These are phyloP conservation scores for Candida succiphila DNA, from an alignment of 805 yeast genomes.

Conservation along the genomic window DNA sequence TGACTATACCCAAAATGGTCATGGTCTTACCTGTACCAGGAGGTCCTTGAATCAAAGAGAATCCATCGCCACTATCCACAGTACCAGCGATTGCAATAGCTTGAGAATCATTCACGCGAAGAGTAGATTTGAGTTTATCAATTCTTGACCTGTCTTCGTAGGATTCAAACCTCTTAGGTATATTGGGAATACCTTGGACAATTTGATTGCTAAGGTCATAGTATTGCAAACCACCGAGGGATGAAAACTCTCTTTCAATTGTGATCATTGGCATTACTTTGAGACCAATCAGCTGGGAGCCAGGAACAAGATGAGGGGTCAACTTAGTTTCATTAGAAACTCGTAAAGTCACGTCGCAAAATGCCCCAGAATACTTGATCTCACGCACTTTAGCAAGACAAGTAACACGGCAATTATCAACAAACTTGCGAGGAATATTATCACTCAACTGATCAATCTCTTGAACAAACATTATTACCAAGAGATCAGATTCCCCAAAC, in stretches of 20 bases:
- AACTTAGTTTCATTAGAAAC: slow-evolving; percentile 45
- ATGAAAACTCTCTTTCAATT: slow-evolving; percentile 83
- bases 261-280: slow-evolving; percentile 83
- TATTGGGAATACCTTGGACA: slow-evolving; percentile 52
- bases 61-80: slow-evolving; percentile 49
- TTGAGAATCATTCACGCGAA: slow-evolving; percentile 76
- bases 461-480: slow-evolving; percentile 50
- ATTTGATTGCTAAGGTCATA: slow-evolving; percentile 70
- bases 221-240: slow-evolving; percentile 71
- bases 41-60: slow-evolving; percentile 93
- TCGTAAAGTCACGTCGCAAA: slow-evolving; percentile 65
- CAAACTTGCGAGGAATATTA: slow-evolving; percentile 7
- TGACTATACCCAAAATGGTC: slow-evolving; percentile 87
- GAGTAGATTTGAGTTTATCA: slow-evolving; percentile 32
- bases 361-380: slow-evolving; percentile 56
- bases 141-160: slow-evolving; percentile 21
- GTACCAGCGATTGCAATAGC: slow-evolving; percentile 82
- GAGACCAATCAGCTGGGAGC: slow-evolving; percentile 55
- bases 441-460: slow-evolving; percentile 21
- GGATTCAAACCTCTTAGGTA: slow-evolving; percentile 24
- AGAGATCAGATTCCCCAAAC: slow-evolving; percentile 62
- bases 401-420: slow-evolving; percentile 22
- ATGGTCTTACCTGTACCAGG: slow-evolving; percentile 99
- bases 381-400: slow-evolving; percentile 79
- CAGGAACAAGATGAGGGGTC: slow-evolving; percentile 49